Conservation (phyloP, 352 stramenopile species). For the Pythium monospermum region DNA sequence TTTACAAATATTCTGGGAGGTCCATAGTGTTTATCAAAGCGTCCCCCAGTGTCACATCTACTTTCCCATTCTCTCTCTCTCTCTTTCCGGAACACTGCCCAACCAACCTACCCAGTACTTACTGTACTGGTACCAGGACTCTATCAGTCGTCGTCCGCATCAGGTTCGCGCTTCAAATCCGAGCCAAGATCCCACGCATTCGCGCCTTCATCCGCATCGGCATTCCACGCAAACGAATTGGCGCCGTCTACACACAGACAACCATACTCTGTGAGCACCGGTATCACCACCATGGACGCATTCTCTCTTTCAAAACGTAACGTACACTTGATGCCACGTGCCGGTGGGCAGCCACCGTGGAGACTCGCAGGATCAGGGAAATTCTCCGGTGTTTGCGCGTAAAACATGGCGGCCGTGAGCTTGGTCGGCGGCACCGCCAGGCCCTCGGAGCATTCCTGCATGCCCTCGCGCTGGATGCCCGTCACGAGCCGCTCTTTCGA, state of each 20-base stretch:
- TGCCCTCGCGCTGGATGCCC: conserved; percentile 53
- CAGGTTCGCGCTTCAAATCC: conserved; percentile 33
- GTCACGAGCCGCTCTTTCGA: conserved; percentile 52
- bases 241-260: conserved; percentile 31
- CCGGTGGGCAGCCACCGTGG: conserved; percentile 55
- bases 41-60: no score
- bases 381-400: conserved; percentile 63
- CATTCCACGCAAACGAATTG: conserved; percentile 75
- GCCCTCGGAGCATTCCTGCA: conserved; percentile 58
- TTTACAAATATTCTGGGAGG: no score
- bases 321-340: conserved; percentile 59
- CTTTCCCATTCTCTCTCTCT: no score
- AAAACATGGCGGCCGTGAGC: conserved; percentile 68
- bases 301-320: conserved; percentile 1
- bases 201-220: conserved; percentile 53
- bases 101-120: no score
- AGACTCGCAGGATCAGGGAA: conserved; percentile 49
- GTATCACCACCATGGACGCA: background rate
- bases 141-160: conserved; percentile 11
- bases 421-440: conserved; percentile 60
- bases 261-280: conserved; percentile 4
- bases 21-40: no score
- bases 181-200: conserved; percentile 49
- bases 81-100: no score
- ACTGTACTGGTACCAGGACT: no score